phyloP scores from a whole-genome alignment of 495 filamentous ascomycete species.

The Baudoinia panamericana region DNA sequence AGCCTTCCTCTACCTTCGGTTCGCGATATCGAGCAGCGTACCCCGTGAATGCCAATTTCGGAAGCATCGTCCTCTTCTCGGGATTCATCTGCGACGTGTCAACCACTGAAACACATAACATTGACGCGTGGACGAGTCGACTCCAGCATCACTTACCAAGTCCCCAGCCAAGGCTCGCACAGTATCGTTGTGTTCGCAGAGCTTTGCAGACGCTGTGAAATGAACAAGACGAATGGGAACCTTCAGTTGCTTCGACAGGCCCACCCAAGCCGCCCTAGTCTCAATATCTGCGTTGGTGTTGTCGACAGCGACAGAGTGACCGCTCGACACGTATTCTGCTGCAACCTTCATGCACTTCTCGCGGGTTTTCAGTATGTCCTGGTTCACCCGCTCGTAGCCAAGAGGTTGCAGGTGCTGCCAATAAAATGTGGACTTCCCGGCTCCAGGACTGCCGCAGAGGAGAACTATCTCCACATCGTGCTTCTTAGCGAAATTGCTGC shows the following conservation, averaged over 20 bases:
- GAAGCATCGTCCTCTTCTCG: constrained; percentile 60
- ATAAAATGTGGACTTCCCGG: constrained; percentile 86
- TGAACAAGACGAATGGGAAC: constrained; percentile 76
- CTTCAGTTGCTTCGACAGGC: constrained; percentile 52
- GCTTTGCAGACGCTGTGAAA: constrained; percentile 55
- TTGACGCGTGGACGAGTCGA: too few relatives aligned
- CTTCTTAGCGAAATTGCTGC: constrained; percentile 43
- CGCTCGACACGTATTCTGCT: constrained; percentile 45
- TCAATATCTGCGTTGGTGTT: constrained; percentile 82
- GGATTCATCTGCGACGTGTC: constrained; percentile 52
- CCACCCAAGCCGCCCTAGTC: constrained; percentile 59
- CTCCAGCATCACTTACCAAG: constrained; percentile 27
- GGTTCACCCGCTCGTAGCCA: constrained; percentile 75
- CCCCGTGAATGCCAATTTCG: constrained; percentile 63
- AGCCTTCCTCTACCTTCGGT: constrained; percentile 66
- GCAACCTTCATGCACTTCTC: constrained; percentile 79
- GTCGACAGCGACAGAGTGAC: constrained; percentile 64
- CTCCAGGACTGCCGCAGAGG: constrained; percentile 75
- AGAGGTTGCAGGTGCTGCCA: constrained; percentile 65
- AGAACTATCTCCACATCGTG: constrained; percentile 63
- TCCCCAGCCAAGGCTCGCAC: constrained; percentile 59
- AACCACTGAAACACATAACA: too few relatives aligned
- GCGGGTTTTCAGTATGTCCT: constrained; percentile 74
- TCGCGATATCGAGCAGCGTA: constrained; percentile 58
- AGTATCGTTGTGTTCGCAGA: constrained; percentile 84